Evolutionary conservation across 352 stramenopile genomes (phyloP), one percentile per base, ranked within the genome.

Genomic region (Elongisporangium senticosum): DNA sequence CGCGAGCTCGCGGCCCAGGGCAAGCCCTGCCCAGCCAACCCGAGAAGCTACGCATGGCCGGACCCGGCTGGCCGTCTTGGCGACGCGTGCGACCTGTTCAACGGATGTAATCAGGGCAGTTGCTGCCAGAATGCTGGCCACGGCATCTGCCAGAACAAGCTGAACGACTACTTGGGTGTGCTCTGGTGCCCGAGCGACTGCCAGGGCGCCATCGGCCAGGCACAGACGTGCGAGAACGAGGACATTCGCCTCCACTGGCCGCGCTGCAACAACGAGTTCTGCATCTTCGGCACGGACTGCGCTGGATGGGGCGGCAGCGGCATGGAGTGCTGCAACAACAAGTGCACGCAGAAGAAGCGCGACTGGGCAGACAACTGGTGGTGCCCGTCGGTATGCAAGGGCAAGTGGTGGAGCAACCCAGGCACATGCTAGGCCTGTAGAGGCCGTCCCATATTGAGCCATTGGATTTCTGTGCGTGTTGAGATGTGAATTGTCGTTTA

Each of bases 141-240:
- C 48, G n/a, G n/a, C 48, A 51, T 51, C n/a, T 51, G 48, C 48
- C 48, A 51, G 48, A 51, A 20, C 48, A 51, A 51, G 48, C 48
- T 51, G 48, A 51, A 23, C 48, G 48, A 51, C 48, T 51, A 51
- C 21, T 2, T 51, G 21, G 48, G 48, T 7, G 21, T 51, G n/a
- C 21, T 7, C 6, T 51, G 48, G 48, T 51, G 48, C 48, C 48
- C 48, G 48, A 51, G 48, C 48, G 48, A 51, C 48, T 51, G 48
- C 48, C 48, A 51, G 48, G 48, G 48, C n/a, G 21, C 10, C 11
- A 51, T 51, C 48, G 48, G 48, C 21, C 48, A 51, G 11, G n/a
- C 48, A 5, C n/a, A 23, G n/a, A 51, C 48, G 48, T 51, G 48
- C 48, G 48, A 51, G 21, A 51, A 51, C 48, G 48, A 51, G n/a